Conservation (phyloP, 257 asterid species). For the Jacaranda mimosifolia region DNA sequence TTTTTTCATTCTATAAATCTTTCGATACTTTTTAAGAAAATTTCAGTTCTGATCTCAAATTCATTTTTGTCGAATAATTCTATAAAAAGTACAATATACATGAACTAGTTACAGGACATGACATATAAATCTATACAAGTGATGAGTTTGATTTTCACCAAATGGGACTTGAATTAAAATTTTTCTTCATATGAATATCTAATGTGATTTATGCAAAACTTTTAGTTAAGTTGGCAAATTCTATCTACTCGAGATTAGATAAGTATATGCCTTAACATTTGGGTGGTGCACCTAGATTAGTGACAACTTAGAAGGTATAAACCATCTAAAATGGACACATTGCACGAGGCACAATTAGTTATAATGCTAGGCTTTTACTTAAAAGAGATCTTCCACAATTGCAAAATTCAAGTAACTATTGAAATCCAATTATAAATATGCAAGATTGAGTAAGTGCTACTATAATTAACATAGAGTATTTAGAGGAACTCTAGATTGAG, state of each 20-base stretch:
- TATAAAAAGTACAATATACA: no score
- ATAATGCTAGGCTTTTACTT: not conserved
- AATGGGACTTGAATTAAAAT: not conserved
- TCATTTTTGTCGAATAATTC: no score
- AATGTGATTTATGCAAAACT: no score
- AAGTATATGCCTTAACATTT: not conserved
- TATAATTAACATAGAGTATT: no score
- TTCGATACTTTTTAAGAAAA: no score
- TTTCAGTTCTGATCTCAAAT: no score
- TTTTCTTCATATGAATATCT: not conserved
- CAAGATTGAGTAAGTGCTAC: not conserved
- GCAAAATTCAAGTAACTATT: not conserved
- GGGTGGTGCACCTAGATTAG: not conserved
- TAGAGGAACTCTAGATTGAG: no score
- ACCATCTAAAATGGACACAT: not conserved
- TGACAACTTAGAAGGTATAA: not conserved
- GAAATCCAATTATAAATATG: not conserved
- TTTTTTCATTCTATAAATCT: no score
- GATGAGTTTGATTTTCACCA: not conserved
- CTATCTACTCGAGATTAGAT: constrained; percentile 19
- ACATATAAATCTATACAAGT: no score
- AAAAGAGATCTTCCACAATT: not conserved
- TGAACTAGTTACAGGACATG: no score
- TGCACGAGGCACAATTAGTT: not conserved
- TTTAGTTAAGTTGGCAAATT: not conserved